A percentile compares a stretch with the other conserved stretches of the same genome.
These are phyloP conservation scores for Cydonia oblonga DNA, from an alignment of 331 rosid species.

Conservation along the genomic window DNA sequence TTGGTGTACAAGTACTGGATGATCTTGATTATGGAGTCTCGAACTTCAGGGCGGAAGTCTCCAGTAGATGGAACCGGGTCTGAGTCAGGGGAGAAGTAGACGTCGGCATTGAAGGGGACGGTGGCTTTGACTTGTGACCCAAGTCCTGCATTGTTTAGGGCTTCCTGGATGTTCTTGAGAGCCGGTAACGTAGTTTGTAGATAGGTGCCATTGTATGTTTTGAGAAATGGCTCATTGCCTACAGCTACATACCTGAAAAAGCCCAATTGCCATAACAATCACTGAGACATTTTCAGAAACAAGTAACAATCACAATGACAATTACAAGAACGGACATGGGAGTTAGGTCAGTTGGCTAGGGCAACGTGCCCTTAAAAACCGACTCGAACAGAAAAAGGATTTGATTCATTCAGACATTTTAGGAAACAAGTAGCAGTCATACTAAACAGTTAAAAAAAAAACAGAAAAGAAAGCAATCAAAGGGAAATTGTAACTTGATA, in stretches of 20 bases:
- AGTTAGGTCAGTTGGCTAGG: too few relatives aligned
- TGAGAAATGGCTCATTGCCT: slow-evolving; percentile 83
- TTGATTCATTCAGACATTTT: neutral
- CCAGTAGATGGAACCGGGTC: slow-evolving; percentile 77
- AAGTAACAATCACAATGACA: too few relatives aligned
- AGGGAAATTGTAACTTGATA: slow-evolving; percentile 46
- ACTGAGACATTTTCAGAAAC: too few relatives aligned
- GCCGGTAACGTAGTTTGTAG: slow-evolving; percentile 55
- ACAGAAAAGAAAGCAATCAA: neutral
- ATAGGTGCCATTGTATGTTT: slow-evolving; percentile 61
- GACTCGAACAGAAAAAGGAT: too few relatives aligned
- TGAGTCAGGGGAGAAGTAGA: slow-evolving; percentile 62
- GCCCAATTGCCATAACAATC: neutral
- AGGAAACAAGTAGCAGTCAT: neutral
- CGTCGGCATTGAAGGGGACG: slow-evolving; percentile 80
- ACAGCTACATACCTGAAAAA: slow-evolving; percentile 71
- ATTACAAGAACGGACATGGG: too few relatives aligned
- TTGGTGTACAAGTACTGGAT: slow-evolving; percentile 40
- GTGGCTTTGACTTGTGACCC: slow-evolving; percentile 59
- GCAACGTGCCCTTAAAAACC: too few relatives aligned
- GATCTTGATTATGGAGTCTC: slow-evolving; percentile 46
- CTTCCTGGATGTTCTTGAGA: slow-evolving; percentile 58
- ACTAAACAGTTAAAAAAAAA: neutral
- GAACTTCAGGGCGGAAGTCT: slow-evolving; percentile 59
- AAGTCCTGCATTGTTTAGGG: slow-evolving; percentile 44